Conservation (phyloP, 345 rosid genomes). For the Pistacia vera region DNA sequence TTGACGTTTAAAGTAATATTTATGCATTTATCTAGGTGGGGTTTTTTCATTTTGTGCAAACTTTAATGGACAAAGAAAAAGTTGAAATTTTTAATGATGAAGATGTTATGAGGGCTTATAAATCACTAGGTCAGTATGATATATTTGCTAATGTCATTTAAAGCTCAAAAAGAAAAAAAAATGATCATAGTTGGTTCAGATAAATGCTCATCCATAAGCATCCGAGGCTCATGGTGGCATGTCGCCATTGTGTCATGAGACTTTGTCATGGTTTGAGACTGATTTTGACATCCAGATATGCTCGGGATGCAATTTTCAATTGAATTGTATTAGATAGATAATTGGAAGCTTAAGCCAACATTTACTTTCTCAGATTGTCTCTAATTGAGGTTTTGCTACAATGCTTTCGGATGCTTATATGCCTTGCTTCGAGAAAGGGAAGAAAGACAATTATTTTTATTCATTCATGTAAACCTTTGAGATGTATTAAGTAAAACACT, state of each 20-base stretch:
- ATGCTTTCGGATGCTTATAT: neutral
- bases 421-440: neutral
- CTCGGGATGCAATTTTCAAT: neutral
- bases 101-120: neutral
- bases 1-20: neutral
- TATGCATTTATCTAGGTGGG: neutral
- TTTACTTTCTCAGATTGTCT: neutral
- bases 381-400: neutral
- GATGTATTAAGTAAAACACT: neutral
- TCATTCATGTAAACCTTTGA: neutral
- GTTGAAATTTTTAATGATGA: neutral
- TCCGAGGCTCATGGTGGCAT: neutral
- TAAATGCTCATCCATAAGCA: neutral
- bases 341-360: neutral
- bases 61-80: no score
- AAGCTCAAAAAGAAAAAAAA: neutral
- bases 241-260: neutral
- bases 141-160: neutral
- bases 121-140: neutral
- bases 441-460: no score
- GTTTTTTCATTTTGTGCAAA: neutral
- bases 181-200: neutral
- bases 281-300: neutral
- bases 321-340: neutral
- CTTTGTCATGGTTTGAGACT: neutral